These are phyloP conservation scores for Blepharisma stoltei DNA, from an alignment of 73 alveolate genomes.

Conservation along the genomic window DNA sequence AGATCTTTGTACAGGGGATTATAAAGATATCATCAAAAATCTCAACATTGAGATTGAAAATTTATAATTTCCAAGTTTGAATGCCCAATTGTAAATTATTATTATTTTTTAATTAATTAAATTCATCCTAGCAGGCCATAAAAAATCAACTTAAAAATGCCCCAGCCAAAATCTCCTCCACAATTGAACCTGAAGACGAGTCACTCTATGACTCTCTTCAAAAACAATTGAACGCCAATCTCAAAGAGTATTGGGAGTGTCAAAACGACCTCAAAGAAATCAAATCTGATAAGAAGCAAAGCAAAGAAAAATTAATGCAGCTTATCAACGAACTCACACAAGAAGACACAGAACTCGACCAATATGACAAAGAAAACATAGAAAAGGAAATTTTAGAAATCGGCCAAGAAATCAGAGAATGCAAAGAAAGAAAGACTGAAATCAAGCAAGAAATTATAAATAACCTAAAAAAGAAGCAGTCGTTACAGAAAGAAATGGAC, in stretches of 20 bases:
- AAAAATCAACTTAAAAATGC: slow-evolving; percentile 21
- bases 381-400: background rate
- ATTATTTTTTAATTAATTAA: no score
- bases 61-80: no score
- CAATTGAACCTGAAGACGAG: background rate
- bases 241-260: slow-evolving; percentile 25
- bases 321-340: background rate
- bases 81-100: no score
- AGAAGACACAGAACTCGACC: background rate
- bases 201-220: background rate
- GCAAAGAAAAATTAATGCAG: background rate
- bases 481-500: slow-evolving; percentile 15
- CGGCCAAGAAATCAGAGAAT: slow-evolving; percentile 25
- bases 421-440: slow-evolving; percentile 3
- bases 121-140: no score
- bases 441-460: slow-evolving; percentile 11
- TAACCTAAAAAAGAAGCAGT: background rate
- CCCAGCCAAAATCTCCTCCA: background rate
- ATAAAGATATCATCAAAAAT: slow-evolving; percentile 30
- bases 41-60: slow-evolving; percentile 60
- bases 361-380: background rate
- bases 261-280: background rate
- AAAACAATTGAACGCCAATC: background rate
- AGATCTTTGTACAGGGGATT: background rate
- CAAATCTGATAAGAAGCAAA: background rate